phyloP scores from a whole-genome alignment of 805 yeast genomes.

The Groenewaldozyma salmanticensis region DNA sequence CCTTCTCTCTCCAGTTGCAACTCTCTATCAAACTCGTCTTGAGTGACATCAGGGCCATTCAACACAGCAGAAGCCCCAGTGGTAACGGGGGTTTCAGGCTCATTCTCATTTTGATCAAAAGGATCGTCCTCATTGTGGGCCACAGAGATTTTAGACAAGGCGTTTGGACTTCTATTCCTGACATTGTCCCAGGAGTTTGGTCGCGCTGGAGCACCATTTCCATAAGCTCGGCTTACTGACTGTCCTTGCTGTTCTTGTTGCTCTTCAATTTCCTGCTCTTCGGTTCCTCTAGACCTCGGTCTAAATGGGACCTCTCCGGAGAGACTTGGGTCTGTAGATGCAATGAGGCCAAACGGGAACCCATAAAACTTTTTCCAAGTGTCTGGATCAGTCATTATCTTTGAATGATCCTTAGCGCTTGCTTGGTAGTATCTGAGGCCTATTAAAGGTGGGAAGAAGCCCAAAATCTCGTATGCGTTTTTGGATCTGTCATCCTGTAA shows the following conservation, averaged over 20 bases:
- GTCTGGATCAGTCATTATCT: constrained; percentile 15
- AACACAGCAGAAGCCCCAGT: too few relatives aligned
- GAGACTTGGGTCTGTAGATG: background rate
- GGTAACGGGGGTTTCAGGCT: constrained; percentile 6
- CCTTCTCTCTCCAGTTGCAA: constrained; percentile 18
- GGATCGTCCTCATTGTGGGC: background rate
- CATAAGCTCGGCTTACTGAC: background rate
- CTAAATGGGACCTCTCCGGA: background rate
- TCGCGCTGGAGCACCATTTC: background rate
- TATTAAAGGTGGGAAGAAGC: constrained; percentile 15
- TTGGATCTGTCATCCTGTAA: constrained; percentile 7
- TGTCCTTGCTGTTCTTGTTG: background rate
- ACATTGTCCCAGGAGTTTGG: background rate
- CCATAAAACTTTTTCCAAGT: background rate
- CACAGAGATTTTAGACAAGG: background rate
- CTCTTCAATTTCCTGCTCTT: background rate
- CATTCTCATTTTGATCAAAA: constrained; percentile 1
- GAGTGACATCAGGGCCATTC: constrained; percentile 5
- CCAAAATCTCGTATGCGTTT: constrained; percentile 7
- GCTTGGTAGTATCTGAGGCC: constrained; percentile 14
- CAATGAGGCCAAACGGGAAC: background rate
- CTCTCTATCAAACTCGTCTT: constrained; percentile 17
- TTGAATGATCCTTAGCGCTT: constrained; percentile 10
- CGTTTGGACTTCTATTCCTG: background rate
- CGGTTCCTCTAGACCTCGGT: background rate